Percentiles rank a stretch among this genome's conserved stretches.
These are phyloP conservation scores for Nemania diffusa DNA, from an alignment of 2,329 filamentous ascomycete species.

Conservation along the genomic window DNA sequence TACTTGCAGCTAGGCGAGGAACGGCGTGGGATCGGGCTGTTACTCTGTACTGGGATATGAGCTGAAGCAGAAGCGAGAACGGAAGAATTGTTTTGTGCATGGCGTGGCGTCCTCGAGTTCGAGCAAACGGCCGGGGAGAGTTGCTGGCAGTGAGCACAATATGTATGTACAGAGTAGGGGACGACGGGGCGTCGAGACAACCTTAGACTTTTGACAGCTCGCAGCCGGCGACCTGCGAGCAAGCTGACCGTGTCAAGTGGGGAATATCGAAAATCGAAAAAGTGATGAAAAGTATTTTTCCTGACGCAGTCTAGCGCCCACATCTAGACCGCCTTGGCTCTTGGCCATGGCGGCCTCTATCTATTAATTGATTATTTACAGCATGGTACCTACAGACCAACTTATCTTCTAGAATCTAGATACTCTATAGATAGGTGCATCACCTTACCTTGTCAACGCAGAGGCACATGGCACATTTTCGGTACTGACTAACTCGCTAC, in stretches of 20 bases:
- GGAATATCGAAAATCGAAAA: conserved; percentile 10
- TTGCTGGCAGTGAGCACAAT: not conserved
- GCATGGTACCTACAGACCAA: too few species aligned
- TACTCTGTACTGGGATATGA: conserved; percentile 2
- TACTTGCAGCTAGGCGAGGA: not conserved
- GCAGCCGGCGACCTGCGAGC: not conserved
- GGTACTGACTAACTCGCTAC: not conserved
- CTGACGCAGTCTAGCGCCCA: not conserved
- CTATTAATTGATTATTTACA: conserved; percentile 5
- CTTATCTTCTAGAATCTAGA: not conserved
- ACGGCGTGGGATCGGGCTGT: conserved; percentile 10
- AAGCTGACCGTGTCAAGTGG: conserved; percentile 23
- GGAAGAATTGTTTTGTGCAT: conserved; percentile 28
- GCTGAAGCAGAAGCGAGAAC: conserved; percentile 29
- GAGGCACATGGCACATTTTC: not conserved
- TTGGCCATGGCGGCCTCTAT: conserved; percentile 4
- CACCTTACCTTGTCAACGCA: not conserved
- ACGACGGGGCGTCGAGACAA: not conserved
- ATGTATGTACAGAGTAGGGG: not conserved
- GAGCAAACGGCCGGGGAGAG: not conserved
- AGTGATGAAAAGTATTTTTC: not conserved
- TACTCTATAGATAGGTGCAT: not conserved
- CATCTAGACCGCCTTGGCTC: conserved; percentile 10
- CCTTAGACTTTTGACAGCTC: conserved; percentile 4
- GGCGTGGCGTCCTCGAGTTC: conserved; percentile 10